phyloP scores from a whole-genome alignment of 2,329 filamentous ascomycete species.

The Talaromyces sp. region DNA sequence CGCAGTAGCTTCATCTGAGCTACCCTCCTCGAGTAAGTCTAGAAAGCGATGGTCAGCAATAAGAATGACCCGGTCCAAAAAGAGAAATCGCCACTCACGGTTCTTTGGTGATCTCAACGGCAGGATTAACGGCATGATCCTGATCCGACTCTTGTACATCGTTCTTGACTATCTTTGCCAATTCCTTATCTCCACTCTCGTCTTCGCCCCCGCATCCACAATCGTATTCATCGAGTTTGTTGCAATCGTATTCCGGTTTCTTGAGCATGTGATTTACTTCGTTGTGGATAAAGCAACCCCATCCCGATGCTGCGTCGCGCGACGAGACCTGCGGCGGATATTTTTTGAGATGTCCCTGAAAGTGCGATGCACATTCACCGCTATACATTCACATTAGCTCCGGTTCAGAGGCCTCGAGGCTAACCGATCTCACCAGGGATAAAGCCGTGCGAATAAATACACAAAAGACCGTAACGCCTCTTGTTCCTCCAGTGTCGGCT shows the following conservation, averaged over 20 bases:
- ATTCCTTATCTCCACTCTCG: slow-evolving; percentile 19
- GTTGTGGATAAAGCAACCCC: slow-evolving; percentile 66
- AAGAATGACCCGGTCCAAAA: background rate
- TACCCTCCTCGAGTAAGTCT: slow-evolving; percentile 20
- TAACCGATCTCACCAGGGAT: slow-evolving; percentile 52
- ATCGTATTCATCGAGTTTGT: slow-evolving; percentile 64
- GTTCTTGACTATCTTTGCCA: slow-evolving; percentile 16
- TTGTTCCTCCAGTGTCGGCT: slow-evolving; percentile 59
- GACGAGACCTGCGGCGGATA: slow-evolving; percentile 64
- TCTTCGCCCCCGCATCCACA: slow-evolving; percentile 60
- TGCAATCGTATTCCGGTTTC: slow-evolving; percentile 62
- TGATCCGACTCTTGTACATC: slow-evolving; percentile 20
- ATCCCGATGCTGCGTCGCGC: slow-evolving; percentile 59
- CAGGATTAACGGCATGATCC: slow-evolving; percentile 19
- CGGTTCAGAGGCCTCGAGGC: background rate
- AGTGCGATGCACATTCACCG: slow-evolving; percentile 64
- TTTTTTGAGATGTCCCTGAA: slow-evolving; percentile 57
- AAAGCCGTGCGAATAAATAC: slow-evolving; percentile 61
- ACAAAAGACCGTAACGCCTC: slow-evolving; percentile 59
- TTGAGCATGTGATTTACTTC: slow-evolving; percentile 61
- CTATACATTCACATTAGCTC: slow-evolving; percentile 28
- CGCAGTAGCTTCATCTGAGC: background rate
- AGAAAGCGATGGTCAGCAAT: background rate
- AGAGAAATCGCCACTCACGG: slow-evolving; percentile 26
- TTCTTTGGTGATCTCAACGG: slow-evolving; percentile 36